Base-by-base conservation (phyloP, 1,139 yeast species). In the Pichia sp. region DNA sequence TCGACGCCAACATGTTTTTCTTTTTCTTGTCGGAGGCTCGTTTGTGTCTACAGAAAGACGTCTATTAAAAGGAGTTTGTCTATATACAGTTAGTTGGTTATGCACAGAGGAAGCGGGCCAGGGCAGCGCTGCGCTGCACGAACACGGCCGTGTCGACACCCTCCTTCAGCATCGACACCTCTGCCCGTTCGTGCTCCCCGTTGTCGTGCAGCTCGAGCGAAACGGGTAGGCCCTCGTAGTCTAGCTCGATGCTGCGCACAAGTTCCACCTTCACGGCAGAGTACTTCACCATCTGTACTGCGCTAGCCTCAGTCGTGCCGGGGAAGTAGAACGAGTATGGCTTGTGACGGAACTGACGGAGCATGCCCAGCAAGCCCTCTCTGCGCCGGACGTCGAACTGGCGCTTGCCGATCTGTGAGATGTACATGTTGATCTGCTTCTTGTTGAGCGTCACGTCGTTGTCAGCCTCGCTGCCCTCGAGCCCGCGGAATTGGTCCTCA, bases 211-310 rank as follows among this genome's bases (percentile, higher is more conserved):
- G 52, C 31, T 63, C 63, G 45, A 60, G 61, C 4, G 62, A 52
- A 7, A 65, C 54, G n/a, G 62, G 63, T 13, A 54, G 49, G 1
- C 60, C 60, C 2, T 65, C 56, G 51, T 63, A 74, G 25, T 63
- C 63, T 49, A 77, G 68, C 51, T 73, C 76, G 50, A 79, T 62
- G 46, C 73, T 73, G 41, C 74, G 67, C 47, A 78, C 68, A 59
- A 68, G 37, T 23, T 52, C 57, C 41, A 54, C 59, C 10, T 28
- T 39, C 8, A 49, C 31, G 2, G 57, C 54, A 26, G 42, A 36
- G 31, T 57, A 57, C 30, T 53, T 56, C 6, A 51, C 41, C 1
- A 39, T 25, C 28, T 25, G 8, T 6, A 25, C 8, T 6, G 28
- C 28, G 9, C 8, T 6, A 9, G 28, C 9, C 28, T 25, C 28